These are phyloP conservation scores for Neurospora sp. DNA, from an alignment of 495 filamentous ascomycete genomes.

Conservation along the genomic window DNA sequence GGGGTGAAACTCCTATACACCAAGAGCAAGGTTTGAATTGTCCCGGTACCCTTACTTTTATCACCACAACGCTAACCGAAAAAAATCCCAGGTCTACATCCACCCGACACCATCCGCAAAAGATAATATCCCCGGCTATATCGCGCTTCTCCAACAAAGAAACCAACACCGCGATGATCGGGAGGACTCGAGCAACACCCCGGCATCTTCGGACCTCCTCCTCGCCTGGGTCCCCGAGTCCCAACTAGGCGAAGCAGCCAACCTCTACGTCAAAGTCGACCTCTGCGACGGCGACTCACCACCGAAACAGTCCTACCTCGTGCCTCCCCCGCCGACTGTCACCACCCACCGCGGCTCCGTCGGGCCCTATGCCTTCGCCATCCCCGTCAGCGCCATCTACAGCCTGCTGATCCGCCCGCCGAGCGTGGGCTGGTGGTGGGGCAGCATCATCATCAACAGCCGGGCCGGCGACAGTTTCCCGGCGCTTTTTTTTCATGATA, in stretches of 20 bases:
- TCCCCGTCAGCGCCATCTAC: constrained; percentile 84
- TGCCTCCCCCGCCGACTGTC: constrained; percentile 80
- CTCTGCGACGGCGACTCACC: constrained; percentile 68
- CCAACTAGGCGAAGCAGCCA: constrained; percentile 72
- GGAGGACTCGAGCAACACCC: constrained; percentile 19
- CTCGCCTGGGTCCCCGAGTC: constrained; percentile 94
- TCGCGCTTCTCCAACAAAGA: constrained; percentile 91
- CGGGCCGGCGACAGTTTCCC: constrained; percentile 85
- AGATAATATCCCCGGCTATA: constrained; percentile 95
- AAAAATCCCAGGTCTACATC: constrained; percentile 70
- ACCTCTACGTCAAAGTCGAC: constrained; percentile 92
- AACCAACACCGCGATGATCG: constrained; percentile 29
- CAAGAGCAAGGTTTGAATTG: constrained; percentile 73
- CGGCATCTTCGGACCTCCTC: constrained; percentile 56
- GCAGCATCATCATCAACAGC: constrained; percentile 86
- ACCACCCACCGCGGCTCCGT: constrained; percentile 58
- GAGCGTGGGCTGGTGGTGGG: constrained; percentile 96
- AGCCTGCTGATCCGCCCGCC: constrained; percentile 84
- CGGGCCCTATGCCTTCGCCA: constrained; percentile 83
- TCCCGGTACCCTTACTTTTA: neutral
- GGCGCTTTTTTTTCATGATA: constrained; percentile 94
- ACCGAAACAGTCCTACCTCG: constrained; percentile 79
- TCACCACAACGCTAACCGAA: constrained; percentile 10
- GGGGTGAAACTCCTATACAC: constrained; percentile 94
- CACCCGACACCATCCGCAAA: constrained; percentile 87